Conservation (phyloP, 306 rosid species). For the Hylodesmum podocarpum region DNA sequence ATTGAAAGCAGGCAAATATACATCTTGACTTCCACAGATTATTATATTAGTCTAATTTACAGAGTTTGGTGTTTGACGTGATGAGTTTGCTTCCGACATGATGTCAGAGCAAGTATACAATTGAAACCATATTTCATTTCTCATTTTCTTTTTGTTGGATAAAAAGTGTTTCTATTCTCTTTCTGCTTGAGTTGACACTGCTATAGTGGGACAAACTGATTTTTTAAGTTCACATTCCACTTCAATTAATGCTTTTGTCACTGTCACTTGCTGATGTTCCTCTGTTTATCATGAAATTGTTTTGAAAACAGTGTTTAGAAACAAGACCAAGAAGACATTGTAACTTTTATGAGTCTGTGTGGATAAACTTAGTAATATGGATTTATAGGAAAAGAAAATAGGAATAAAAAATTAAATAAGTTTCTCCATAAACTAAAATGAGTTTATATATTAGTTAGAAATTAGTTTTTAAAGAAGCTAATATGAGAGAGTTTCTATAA, state of each 20-base stretch:
- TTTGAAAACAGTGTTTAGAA: neutral
- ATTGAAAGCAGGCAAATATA: neutral
- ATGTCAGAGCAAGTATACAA: neutral
- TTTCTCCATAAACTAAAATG: too few relatives aligned
- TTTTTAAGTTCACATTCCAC: neutral
- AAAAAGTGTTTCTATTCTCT: neutral
- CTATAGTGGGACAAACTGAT: neutral
- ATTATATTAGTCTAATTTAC: neutral
- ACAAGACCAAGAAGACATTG: neutral
- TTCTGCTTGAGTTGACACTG: neutral
- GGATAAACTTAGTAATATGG: too few relatives aligned
- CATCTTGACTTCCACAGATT: neutral
- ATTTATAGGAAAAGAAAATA: too few relatives aligned
- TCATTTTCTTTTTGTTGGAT: neutral
- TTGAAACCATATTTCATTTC: neutral
- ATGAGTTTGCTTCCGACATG: constrained; percentile 10
- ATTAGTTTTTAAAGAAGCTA: too few relatives aligned
- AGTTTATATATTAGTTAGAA: too few relatives aligned
- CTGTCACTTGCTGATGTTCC: neutral
- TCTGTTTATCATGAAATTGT: neutral
- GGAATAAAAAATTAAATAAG: too few relatives aligned
- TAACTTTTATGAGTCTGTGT: too few relatives aligned
- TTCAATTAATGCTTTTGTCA: neutral
- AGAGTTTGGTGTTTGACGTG: neutral
- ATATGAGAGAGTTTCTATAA: too few relatives aligned